phyloP scores from a whole-genome alignment of 2,329 filamentous ascomycete species.

The Lasiodiplodia sp. region DNA sequence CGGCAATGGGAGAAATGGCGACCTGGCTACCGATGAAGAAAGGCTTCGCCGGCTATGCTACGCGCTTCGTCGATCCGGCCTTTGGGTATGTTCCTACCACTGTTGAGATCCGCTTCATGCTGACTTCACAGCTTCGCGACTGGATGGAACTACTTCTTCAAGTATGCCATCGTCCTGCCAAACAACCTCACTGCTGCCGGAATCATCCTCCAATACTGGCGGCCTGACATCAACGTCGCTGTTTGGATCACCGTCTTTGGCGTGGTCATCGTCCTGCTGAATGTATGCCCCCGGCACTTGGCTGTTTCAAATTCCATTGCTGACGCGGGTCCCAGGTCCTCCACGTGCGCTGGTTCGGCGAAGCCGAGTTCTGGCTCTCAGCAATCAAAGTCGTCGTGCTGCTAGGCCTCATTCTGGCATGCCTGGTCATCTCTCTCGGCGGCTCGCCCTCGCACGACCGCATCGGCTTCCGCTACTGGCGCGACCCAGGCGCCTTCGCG shows the following conservation, averaged over 20 bases:
- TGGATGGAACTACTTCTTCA: conserved; percentile 45
- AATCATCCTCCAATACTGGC: conserved; percentile 65
- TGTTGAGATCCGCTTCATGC: neutral
- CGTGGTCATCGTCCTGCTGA: conserved; percentile 38
- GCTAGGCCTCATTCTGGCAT: conserved; percentile 56
- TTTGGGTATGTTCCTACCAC: conserved; percentile 78
- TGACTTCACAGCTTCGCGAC: conserved; percentile 38
- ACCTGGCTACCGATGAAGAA: conserved; percentile 79
- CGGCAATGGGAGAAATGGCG: conserved; percentile 70
- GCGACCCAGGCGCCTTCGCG: conserved; percentile 57
- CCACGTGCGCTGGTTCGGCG: conserved; percentile 38
- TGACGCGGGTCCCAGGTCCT: neutral
- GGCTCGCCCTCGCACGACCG: conserved; percentile 63
- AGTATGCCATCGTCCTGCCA: conserved; percentile 46
- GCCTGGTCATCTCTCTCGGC: conserved; percentile 36
- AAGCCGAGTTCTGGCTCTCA: conserved; percentile 57
- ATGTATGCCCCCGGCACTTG: neutral
- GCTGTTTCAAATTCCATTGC: neutral
- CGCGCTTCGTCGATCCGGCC: conserved; percentile 76
- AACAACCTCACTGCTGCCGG: conserved; percentile 49
- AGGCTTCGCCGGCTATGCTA: conserved; percentile 77
- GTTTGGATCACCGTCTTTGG: conserved; percentile 68
- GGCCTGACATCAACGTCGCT: conserved; percentile 55
- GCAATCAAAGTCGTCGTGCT: conserved; percentile 51
- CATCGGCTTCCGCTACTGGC: conserved; percentile 73